Evolutionary conservation across 139 green algal genomes (phyloP), one percentile per base, ranked within the genome.

Genomic region (Limnomonas spitsbergensis): DNA sequence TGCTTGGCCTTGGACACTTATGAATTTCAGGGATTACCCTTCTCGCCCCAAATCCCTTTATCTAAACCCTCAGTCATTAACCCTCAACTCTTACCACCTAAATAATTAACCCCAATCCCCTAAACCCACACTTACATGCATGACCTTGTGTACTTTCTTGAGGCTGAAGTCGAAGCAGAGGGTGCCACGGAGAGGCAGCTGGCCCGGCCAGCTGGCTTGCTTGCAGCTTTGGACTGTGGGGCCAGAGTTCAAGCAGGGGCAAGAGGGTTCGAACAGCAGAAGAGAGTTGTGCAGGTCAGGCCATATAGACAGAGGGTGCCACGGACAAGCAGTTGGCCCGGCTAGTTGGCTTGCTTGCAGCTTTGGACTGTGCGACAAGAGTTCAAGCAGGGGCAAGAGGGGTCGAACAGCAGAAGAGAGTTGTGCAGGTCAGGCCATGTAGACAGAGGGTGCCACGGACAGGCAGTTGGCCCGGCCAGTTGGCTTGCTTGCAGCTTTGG

Each of bases 111-210:
- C n/a, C n/a, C n/a, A n/a, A n/a, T n/a, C n/a, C n/a, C n/a, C n/a
- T n/a, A n/a, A n/a, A n/a, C n/a, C n/a, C n/a, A 36, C 26, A 66
- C 76, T 80, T 40, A 83, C 77, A 4, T 37, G 66, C 42, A 84
- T 73, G 14, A 72, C 35, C 39, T 83, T 85, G 67, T 29, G 56
- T 4, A 53, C 40, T 24, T 66, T 72, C 14, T 68, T 70, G 4
- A 14, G 71, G 53, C 81, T 73, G 38, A 86, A 90, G 37, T 84
- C 82, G 67, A 73, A 84, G 6, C 38, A 53, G 42, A 91, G 76
- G 2, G 61, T 29, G 6, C 87, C 87, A 0, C 54, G 38, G 20
- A 53, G 36, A 27, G 85, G 87, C 42, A 91, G 77, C 38, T 79
- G 82, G 66, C 32, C 38, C 2, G 70, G 56, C 38, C 70, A 76